A percentile compares a stretch with the other conserved stretches of the same genome.
Evolutionary conservation across 1,284 basidiomycete species (phyloP).

Genomic region (Schizophyllum amplum): DNA sequence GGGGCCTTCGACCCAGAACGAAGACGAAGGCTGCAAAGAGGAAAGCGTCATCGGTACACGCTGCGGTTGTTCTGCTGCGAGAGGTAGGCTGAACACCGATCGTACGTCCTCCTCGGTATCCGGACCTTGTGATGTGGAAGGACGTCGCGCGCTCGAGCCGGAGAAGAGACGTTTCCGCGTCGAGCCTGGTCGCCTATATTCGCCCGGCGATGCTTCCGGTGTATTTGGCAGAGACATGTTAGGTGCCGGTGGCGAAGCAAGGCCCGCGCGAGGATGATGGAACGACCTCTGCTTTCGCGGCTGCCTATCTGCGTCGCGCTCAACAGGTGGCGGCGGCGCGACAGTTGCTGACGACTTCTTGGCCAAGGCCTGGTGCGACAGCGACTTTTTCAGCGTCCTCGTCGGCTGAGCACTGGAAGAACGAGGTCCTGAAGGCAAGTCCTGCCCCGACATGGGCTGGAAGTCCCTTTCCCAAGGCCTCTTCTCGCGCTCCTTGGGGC

Average conservation of each 20-base stretch:
- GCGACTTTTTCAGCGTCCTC: conserved; percentile 43
- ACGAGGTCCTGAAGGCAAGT: conserved; percentile 16
- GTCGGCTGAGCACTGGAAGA: neutral
- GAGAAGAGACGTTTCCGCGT: conserved; percentile 56
- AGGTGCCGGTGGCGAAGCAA: conserved; percentile 14
- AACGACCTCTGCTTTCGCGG: conserved; percentile 39
- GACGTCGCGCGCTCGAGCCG: conserved; percentile 39
- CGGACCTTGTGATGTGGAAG: conserved; percentile 37
- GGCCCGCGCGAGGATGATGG: conserved; percentile 23
- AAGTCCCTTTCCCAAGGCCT: too few relatives aligned
- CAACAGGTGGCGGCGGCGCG: conserved; percentile 16
- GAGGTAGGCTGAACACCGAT: conserved; percentile 45
- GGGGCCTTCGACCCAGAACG: conserved; percentile 41
- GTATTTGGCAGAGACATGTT: conserved; percentile 14
- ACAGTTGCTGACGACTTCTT: conserved; percentile 21
- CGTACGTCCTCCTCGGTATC: conserved; percentile 38
- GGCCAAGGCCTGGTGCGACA: conserved; percentile 47
- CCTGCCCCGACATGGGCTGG: too few relatives aligned
- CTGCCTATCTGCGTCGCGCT: conserved; percentile 21
- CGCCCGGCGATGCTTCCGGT: conserved; percentile 15
- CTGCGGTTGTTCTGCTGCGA: conserved; percentile 26
- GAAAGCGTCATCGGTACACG: conserved; percentile 16
- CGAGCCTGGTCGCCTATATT: conserved; percentile 19
- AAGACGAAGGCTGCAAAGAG: conserved; percentile 18
- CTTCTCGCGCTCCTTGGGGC: too few relatives aligned